Evolutionary conservation across 2,329 filamentous ascomycete species (phyloP), one percentile per base, ranked within the genome.

Genomic region (Biscogniauxia sp.): DNA sequence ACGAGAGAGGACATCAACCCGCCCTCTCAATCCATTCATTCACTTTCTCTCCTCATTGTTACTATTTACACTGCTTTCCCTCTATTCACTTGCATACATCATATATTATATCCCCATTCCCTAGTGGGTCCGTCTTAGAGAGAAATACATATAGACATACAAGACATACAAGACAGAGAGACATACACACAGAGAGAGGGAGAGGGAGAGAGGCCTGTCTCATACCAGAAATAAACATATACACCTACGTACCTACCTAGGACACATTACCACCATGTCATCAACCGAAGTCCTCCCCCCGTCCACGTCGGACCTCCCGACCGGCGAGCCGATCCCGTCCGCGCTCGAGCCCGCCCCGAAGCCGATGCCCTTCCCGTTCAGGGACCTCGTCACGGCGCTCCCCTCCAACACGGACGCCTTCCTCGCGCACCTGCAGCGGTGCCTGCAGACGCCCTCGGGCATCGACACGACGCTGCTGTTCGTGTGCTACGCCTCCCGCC

Each of bases 401-500:
- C 78, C 79, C 51, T 73, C 76, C 66, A 74, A 76, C 68, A 41
- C 79, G 68, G 84, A 87, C 71, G 78, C 75, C 73, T 83, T 86
- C 72, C 74, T 88, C 64, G 72, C 79, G 25, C 82, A 82, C 73
- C 79, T 88, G 54, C 77, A 82, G 70, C 86, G 86, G 66, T 85
- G 90, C 71, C 80, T 92, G 68, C 83, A 86, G 65, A 89, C 88
- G 9, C 86, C 89, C 52, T 75, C 82, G 41, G 89, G 90, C 70
- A 86, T 89, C 73, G 90, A 93, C 76, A 83, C 84, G 54, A 80
- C 88, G 63, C 85, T 93, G 68, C 83, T 88, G 64, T 85, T 89
- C 66, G 73, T 88, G 63, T 86, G 88, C 77, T 94, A 93, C 79
- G 77, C 81, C 61, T 82, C 88, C 58, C 86, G 85, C 62, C 75